Evolutionary conservation across 305 asterid species (phyloP).

Genomic region (Galium porrigens): DNA sequence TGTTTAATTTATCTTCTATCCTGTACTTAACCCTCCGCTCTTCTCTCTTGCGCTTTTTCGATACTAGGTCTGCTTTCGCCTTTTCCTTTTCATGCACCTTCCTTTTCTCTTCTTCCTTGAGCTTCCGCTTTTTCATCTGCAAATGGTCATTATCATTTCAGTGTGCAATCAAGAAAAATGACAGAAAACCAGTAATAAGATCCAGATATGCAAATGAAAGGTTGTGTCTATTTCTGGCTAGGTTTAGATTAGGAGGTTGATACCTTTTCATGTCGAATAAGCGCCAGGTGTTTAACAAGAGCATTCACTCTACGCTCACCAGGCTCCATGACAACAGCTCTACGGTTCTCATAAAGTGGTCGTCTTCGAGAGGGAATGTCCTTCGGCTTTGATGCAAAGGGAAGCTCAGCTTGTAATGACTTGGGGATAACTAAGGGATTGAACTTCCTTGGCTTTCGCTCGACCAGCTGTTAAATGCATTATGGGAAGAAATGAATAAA

Average conservation of each 20-base stretch:
- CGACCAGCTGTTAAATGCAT: conserved; percentile 45
- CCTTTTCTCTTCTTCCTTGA: conserved; percentile 41
- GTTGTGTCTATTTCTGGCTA: too few relatives aligned
- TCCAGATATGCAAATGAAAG: background rate
- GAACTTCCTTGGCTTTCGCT: conserved; percentile 72
- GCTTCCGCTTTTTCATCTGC: conserved; percentile 55
- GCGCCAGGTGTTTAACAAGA: conserved; percentile 59
- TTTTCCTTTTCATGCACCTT: conserved; percentile 42
- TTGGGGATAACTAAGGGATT: conserved; percentile 72
- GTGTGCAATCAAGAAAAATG: background rate
- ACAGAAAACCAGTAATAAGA: background rate
- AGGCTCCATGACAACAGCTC: conserved; percentile 85
- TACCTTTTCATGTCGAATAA: conserved; percentile 63
- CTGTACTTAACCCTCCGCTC: conserved; percentile 68
- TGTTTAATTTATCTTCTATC: conserved; percentile 53
- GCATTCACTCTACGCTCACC: conserved; percentile 48
- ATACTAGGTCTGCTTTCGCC: conserved; percentile 62
- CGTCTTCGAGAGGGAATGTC: conserved; percentile 34
- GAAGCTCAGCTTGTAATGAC: conserved; percentile 52
- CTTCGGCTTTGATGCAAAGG: conserved; percentile 74
- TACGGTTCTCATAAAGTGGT: conserved; percentile 33
- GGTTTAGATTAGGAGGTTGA: background rate
- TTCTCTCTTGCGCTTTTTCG: conserved; percentile 75
- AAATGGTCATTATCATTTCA: conserved; percentile 7
- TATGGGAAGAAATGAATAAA: conserved; percentile 1